Evolutionary conservation across 1,284 basidiomycete genomes (phyloP), one percentile per base, ranked within the genome.

Genomic region (Inonotus obliquus): DNA sequence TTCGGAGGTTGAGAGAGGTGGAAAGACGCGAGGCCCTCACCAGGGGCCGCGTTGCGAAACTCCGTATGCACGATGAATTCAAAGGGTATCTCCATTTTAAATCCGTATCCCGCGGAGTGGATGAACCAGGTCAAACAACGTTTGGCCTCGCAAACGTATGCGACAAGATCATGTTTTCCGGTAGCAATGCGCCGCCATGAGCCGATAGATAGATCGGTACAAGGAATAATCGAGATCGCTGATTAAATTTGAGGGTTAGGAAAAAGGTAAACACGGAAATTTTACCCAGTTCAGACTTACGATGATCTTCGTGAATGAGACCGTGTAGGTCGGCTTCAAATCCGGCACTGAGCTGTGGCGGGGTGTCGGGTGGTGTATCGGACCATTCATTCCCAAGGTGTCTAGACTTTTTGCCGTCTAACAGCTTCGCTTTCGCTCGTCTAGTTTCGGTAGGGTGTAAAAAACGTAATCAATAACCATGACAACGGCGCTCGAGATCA

Each of bases 61-160:
- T 83, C 79, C 5, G 83, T 80, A 49, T 83, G 76, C 21, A 78
- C 65, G 63, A 92, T 84, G 64, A 71, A 78, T 61, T 83, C 77
- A 70, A 87, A 90, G 3, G 87, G 81, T n/a, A 91, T 79, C 65
- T 89, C 87, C 86, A 92, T 92, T 73, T 92, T 91, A 79, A 91
- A 92, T 39, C 86, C 83, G 66, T 80, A 81, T 29, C 87, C 88
- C 1, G 75, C 78, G 17, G 86, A 87, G 48, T 85, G 81, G 64
- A 92, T 85, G 72, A 87, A 92, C 90, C 90, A 92, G 1, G 81
- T 83, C 48, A 92, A 74, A 67, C 81, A 85, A 41, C 80, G 82
- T 66, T 81, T 85, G 53, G 72, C 66, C 38, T 90, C 85, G 71
- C 81, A 90, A 21, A 87, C 75, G 73, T 91, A 92, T 2, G 87